phyloP scores from a whole-genome alignment of 2,329 filamentous ascomycete species.

The Calonectria honghensis region DNA sequence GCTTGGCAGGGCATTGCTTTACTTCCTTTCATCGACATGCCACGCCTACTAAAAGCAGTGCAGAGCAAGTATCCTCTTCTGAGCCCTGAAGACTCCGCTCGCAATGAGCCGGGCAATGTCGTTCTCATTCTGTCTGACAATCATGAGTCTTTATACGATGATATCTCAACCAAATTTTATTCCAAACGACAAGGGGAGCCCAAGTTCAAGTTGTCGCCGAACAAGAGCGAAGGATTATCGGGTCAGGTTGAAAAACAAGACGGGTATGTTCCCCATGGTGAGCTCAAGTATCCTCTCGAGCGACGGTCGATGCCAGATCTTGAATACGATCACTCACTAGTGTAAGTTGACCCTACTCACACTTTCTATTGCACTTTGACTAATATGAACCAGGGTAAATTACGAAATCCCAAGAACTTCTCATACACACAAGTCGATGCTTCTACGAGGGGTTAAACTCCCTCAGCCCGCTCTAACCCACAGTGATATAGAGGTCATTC shows the following conservation, averaged over 20 bases:
- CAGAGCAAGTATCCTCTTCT: constrained; percentile 87
- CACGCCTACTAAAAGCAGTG: constrained; percentile 88
- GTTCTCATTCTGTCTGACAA: constrained; percentile 89
- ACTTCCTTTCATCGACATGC: constrained; percentile 96
- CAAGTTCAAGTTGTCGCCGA: constrained; percentile 83
- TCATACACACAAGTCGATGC: constrained; percentile 92
- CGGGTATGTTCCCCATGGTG: constrained; percentile 88
- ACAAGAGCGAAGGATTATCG: constrained; percentile 84
- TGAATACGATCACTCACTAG: constrained; percentile 90
- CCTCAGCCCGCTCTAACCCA: constrained; percentile 82
- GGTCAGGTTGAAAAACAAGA: constrained; percentile 89
- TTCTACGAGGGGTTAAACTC: constrained; percentile 88
- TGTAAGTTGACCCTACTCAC: constrained; percentile 70
- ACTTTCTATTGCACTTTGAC: constrained; percentile 38
- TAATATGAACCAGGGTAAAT: constrained; percentile 77
- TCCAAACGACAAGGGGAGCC: constrained; percentile 86
- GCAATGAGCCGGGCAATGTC: constrained; percentile 88
- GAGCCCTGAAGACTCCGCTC: constrained; percentile 82
- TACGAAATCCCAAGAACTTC: constrained; percentile 87
- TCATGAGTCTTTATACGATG: constrained; percentile 87
- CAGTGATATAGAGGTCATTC: constrained; percentile 84
- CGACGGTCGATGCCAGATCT: constrained; percentile 83
- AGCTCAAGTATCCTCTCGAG: constrained; percentile 85
- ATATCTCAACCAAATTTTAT: constrained; percentile 90
- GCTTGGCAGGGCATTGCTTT: constrained; percentile 97